Conservation (phyloP, 108 stramenopile genomes). For the Cyclotella cryptica region DNA sequence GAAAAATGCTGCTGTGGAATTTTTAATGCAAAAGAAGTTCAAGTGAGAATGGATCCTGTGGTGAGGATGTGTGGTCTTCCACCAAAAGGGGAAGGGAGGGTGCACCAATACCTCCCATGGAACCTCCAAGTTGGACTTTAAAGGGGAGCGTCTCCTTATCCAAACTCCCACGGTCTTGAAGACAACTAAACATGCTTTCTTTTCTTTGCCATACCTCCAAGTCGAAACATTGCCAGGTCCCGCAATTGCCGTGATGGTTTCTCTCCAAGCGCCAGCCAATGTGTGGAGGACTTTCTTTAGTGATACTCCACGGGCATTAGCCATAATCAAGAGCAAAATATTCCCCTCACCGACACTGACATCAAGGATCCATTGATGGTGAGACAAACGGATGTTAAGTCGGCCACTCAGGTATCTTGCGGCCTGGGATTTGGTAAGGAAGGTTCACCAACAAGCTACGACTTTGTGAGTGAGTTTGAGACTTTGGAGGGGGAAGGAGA, state of each 20-base stretch:
- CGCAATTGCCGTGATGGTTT: background rate
- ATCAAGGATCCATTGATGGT: too few relatives aligned
- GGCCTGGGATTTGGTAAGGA: too few relatives aligned
- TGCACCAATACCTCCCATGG: conserved; percentile 5
- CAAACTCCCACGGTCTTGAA: background rate
- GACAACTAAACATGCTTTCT: background rate
- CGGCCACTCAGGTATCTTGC: too few relatives aligned
- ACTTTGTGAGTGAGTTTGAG: too few relatives aligned
- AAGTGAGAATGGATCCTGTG: background rate
- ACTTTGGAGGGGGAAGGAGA: too few relatives aligned
- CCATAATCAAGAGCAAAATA: too few relatives aligned
- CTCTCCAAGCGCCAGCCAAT: background rate
- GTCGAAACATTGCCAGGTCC: background rate
- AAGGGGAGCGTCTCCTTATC: background rate
- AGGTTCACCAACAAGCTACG: too few relatives aligned
- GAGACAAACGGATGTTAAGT: too few relatives aligned
- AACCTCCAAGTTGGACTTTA: background rate
- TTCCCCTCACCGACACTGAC: too few relatives aligned
- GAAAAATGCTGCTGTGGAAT: background rate
- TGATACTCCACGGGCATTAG: too few relatives aligned
- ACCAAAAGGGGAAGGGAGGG: background rate
- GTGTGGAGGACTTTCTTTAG: background rate
- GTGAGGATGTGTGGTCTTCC: conserved; percentile 3
- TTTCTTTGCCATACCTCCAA: background rate
- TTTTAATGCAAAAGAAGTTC: conserved; percentile 1